Evolutionary conservation across 768 basidiomycete species (phyloP), one percentile per base, ranked within the genome.

Genomic region (Leccinellum albellum): DNA sequence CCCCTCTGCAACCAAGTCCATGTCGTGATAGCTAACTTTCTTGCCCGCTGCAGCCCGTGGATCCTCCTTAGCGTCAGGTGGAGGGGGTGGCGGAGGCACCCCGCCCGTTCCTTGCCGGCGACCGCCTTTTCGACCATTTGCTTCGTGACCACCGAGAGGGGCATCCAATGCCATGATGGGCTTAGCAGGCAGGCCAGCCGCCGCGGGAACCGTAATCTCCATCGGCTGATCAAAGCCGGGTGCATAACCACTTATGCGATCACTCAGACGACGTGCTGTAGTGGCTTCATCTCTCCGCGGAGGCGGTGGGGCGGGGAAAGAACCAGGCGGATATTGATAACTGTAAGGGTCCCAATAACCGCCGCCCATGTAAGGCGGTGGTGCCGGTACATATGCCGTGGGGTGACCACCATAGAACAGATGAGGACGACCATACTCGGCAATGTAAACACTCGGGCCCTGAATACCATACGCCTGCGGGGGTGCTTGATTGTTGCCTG

Each of bases 11-110:
- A 93, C 91, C 70, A 89, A 77, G 76, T 98, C 95, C 86, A 97
- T 91, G 74, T 98, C 95, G 70, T 93, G 87, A 69, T 98, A 98
- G 75, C 91, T 94, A 54, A 98, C 85, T 72, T 91, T 84, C 74
- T 86, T 89, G 46, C 91, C 91, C 32, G 87, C 89, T 31, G 89
- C 88, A 28, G 95, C 91, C 40, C 95, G 80, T 44, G 95, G 95
- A 71, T 98, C 95, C 72, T 94, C 91, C 74, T 91, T 92, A 29
- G 87, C 90, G 73, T 94, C 89, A 54, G 90, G 86, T 13, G 92
- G 91, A 15, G 91, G 90, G 4, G 90, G 87, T 1, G 89, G 89
- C 6, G 83, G 84, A 0, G 83, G 82, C 1, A 83, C 86, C 26
- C 73, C 74, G 31, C 73, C 70, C 35, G 61, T 66, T 44, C 74